phyloP scores from a whole-genome alignment of 306 rosid species.

The Herpetospermum pedunculosum region DNA sequence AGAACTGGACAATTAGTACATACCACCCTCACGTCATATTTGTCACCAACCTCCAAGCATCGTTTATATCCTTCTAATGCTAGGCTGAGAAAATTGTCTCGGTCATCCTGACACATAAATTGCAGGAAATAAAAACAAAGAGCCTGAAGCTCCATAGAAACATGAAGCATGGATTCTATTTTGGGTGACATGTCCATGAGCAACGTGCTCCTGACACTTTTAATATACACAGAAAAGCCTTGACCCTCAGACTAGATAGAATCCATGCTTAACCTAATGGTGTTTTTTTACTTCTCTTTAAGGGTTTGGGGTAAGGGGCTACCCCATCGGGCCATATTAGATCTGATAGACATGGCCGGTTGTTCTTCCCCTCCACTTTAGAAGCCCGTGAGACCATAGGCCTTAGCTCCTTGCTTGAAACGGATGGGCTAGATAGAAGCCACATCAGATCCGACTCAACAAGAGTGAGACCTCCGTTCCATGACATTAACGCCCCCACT shows the following conservation, averaged over 20 bases:
- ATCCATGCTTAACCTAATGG: no score
- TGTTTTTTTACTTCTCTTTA: no score
- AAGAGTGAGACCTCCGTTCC: not conserved
- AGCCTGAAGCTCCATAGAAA: conserved; percentile 1
- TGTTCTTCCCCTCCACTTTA: not conserved
- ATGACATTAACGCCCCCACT: not conserved
- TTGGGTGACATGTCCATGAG: not conserved
- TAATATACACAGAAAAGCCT: not conserved
- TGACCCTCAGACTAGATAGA: no score
- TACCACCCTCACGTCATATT: conserved; percentile 95
- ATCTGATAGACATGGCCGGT: no score
- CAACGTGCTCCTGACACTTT: not conserved
- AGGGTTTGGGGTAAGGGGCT: no score
- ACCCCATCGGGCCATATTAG: no score
- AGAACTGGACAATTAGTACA: conserved; percentile 20
- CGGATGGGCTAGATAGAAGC: not conserved
- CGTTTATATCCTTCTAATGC: conserved; percentile 80
- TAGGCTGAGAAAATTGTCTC: conserved; percentile 73
- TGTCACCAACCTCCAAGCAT: conserved; percentile 75
- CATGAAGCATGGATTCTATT: not conserved
- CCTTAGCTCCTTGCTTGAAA: not conserved
- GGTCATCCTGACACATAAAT: conserved; percentile 55
- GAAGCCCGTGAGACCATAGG: not conserved
- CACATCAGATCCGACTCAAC: not conserved
- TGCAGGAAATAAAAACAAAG: conserved; percentile 2